Percentiles rank a stretch among this genome's conserved stretches.
Conservation (phyloP, 768 basidiomycete species). For the Phanerochaete carnosa region DNA sequence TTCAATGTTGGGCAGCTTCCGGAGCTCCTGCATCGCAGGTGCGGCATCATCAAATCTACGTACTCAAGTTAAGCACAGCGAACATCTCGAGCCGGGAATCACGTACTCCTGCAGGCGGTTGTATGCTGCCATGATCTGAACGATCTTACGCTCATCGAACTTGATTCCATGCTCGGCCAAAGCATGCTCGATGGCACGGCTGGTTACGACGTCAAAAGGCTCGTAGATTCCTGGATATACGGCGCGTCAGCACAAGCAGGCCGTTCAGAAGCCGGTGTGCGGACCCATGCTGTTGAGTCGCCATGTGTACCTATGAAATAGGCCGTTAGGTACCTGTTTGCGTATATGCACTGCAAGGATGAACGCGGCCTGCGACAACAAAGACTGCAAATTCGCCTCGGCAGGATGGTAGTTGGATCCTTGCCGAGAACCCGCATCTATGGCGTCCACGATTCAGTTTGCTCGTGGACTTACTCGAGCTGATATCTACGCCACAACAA, state of each 20-base stretch:
- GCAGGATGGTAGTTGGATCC: too few species aligned
- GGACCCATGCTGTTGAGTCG: constrained; percentile 20
- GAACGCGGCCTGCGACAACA: too few species aligned
- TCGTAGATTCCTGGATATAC: constrained; percentile 21
- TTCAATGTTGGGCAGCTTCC: constrained; percentile 10
- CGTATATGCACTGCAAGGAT: neutral
- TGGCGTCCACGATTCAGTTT: neutral
- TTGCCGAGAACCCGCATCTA: too few species aligned
- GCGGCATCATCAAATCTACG: constrained; percentile 23
- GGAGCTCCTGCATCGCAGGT: constrained; percentile 15
- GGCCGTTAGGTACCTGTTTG: neutral
- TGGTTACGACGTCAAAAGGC: constrained; percentile 25
- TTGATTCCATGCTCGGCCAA: constrained; percentile 14
- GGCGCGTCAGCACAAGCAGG: neutral
- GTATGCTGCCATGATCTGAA: constrained; percentile 22
- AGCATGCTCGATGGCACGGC: constrained; percentile 23
- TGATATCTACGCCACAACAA: constrained; percentile 25
- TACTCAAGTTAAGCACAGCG: neutral
- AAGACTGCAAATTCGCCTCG: too few species aligned
- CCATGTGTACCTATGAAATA: constrained; percentile 27
- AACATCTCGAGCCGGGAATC: too few species aligned
- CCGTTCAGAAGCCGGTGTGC: neutral
- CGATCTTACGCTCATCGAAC: constrained; percentile 4
- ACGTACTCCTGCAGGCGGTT: constrained; percentile 19
- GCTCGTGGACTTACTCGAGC: constrained; percentile 24